Base-by-base conservation (phyloP, 352 stramenopile species). In the Phytophthora litchii region DNA sequence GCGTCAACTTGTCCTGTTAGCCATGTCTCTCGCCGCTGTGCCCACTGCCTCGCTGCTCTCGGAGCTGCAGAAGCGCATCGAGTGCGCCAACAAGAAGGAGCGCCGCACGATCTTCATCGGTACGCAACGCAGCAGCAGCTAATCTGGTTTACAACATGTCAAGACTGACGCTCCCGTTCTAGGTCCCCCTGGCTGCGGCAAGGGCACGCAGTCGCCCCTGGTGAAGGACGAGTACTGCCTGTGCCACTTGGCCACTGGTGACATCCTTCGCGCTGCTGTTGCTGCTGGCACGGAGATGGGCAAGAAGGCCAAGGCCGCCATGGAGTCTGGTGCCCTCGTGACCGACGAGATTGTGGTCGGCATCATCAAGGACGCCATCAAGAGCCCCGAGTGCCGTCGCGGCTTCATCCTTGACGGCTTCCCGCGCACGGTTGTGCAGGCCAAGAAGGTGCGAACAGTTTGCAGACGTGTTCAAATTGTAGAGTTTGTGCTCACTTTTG, bases 391-490 rank as follows among this genome's bases (percentile, higher is more conserved):
- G 41, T 99, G 98, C 83, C 81, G 89, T 58, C 98, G 97, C 71
- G 97, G 98, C 31, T 99, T 99, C 74, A 99, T 99, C 72, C 82
- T 99, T 9, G 98, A 99, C 74, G 98, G 98, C 36, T 99, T 99
- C 80, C 98, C 98, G 44, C 94, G 98, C 63, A 99, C 98, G 25
- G 89, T 98, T 27, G 87, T 94, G 50, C 98, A 99, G 82, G 97
- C 97, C 13, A 62, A 99, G 77, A 98, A 97, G 73, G 82, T 95
- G 43, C 3, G 57, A 12, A 12, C 9, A 6, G 4, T 5, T 27
- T 3, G 3, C 23, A 27, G 5, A 5, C 5, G 23, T 27, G 23
- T 5, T 27, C 9, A 16, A 43, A 17, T 31, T 47, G 25, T 51
- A n/a, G n/a, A 40, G 6, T 1, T 25, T 36, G 29, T 53, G 45